Percentiles rank a stretch among this genome's conserved stretches.
phyloP scores from a whole-genome alignment of 768 basidiomycete species.

The Pleurotus tuoliensis region DNA sequence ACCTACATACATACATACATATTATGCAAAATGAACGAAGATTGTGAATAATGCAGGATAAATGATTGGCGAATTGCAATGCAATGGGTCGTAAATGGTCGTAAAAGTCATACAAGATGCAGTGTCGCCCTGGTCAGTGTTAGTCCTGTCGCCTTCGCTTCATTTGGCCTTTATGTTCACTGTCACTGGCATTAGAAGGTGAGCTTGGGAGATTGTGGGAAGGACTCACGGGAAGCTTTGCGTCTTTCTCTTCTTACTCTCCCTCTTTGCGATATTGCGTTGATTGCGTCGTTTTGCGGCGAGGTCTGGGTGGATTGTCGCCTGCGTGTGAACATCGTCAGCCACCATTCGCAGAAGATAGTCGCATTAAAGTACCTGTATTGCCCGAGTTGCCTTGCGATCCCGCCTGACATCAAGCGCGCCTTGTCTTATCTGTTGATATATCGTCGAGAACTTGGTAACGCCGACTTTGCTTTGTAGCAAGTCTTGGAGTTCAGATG shows the following conservation, averaged over 20 bases:
- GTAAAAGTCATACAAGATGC: background rate
- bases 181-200: constrained; percentile 16
- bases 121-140: background rate
- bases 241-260: constrained; percentile 78
- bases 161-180: constrained; percentile 45
- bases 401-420: constrained; percentile 65
- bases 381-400: constrained; percentile 56
- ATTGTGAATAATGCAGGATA: background rate
- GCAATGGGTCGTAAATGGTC: constrained; percentile 6
- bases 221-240: constrained; percentile 54
- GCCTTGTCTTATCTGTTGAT: constrained; percentile 77
- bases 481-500: constrained; percentile 82
- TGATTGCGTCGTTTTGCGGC: constrained; percentile 74
- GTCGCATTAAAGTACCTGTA: constrained; percentile 35
- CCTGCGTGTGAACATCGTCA: constrained; percentile 2
- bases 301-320: constrained; percentile 65
- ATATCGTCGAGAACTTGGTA: constrained; percentile 75
- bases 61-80: background rate
- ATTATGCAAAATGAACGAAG: background rate
- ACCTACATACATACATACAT: background rate
- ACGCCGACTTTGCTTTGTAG: constrained; percentile 85
- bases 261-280: constrained; percentile 74
- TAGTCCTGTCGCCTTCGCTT: constrained; percentile 41
- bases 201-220: constrained; percentile 5
- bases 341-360: background rate